These are phyloP conservation scores for Pichia sp. DNA, from an alignment of 1,139 yeast species.

Conservation along the genomic window DNA sequence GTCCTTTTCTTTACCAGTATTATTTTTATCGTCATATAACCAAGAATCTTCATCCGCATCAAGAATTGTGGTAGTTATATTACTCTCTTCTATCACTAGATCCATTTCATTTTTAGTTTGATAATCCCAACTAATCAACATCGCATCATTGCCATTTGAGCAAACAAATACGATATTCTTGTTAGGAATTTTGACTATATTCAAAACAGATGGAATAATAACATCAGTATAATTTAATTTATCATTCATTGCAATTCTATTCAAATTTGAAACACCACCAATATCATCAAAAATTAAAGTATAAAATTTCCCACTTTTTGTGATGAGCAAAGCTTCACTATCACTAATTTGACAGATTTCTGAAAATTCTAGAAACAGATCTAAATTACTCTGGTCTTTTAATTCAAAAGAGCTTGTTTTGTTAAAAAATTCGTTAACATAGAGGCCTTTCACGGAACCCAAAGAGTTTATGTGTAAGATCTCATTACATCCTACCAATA, in stretches of 20 bases:
- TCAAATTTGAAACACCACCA: conserved; percentile 27
- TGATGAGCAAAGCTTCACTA: conserved; percentile 47
- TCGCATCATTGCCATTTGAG: conserved; percentile 38
- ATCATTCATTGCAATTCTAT: conserved; percentile 18
- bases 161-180: conserved; percentile 36
- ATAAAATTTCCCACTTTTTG: conserved; percentile 46
- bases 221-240: conserved; percentile 18
- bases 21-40: conserved; percentile 26
- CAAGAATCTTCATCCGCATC: conserved; percentile 32
- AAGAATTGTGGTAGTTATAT: conserved; percentile 22
- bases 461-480: conserved; percentile 76
- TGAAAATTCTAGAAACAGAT: conserved; percentile 54
- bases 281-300: conserved; percentile 42
- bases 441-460: conserved; percentile 63
- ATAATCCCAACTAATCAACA: conserved; percentile 33
- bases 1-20: conserved; percentile 18
- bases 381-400: conserved; percentile 46
- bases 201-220: conserved; percentile 18
- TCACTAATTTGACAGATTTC: conserved; percentile 43
- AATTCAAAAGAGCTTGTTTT: conserved; percentile 44
- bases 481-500: conserved; percentile 72
- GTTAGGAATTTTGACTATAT: conserved; percentile 23
- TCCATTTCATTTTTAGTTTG: conserved; percentile 8
- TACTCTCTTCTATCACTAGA: conserved; percentile 17
- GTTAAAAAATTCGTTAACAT: conserved; percentile 53